Conservation (phyloP, 164 flowering plant species). For the Tetracentron sinense region DNA sequence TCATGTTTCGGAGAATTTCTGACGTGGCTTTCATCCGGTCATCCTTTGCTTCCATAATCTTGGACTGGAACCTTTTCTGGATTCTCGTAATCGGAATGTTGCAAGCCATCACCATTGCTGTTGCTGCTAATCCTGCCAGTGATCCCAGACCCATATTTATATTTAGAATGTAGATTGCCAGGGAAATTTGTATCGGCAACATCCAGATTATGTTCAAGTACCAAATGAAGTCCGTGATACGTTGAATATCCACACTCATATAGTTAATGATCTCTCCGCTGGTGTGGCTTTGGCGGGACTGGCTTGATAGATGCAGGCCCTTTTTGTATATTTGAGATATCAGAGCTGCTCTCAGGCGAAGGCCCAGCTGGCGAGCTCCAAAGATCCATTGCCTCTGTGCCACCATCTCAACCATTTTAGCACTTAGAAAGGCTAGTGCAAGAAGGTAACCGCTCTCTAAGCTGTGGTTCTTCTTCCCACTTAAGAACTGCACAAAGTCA, state of each 20-base stretch:
- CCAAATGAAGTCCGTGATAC: constrained; percentile 83
- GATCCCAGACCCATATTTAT: constrained; percentile 64
- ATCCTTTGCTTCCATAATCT: constrained; percentile 86
- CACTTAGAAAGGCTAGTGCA: constrained; percentile 64
- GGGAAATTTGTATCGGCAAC: constrained; percentile 80
- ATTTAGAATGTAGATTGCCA: constrained; percentile 65
- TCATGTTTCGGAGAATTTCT: constrained; percentile 80
- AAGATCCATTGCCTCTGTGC: constrained; percentile 96
- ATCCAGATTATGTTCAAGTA: constrained; percentile 73
- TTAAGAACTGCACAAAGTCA: constrained; percentile 66
- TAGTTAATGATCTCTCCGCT: constrained; percentile 90
- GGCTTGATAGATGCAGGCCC: constrained; percentile 69
- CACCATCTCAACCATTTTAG: constrained; percentile 74
- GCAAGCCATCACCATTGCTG: constrained; percentile 56
- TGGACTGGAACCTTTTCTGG: constrained; percentile 62
- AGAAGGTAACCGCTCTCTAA: constrained; percentile 63
- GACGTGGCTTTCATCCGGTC: constrained; percentile 81
- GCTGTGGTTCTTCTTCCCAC: constrained; percentile 31
- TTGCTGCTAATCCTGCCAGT: constrained; percentile 66
- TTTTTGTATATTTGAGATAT: constrained; percentile 75
- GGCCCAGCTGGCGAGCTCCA: constrained; percentile 85
- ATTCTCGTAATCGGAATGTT: constrained; percentile 75
- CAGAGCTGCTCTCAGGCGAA: constrained; percentile 77
- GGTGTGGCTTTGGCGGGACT: constrained; percentile 70
- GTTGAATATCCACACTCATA: constrained; percentile 89